Base-by-base conservation (phyloP, 768 basidiomycete genomes). In the Thelephora aurantiotincta region DNA sequence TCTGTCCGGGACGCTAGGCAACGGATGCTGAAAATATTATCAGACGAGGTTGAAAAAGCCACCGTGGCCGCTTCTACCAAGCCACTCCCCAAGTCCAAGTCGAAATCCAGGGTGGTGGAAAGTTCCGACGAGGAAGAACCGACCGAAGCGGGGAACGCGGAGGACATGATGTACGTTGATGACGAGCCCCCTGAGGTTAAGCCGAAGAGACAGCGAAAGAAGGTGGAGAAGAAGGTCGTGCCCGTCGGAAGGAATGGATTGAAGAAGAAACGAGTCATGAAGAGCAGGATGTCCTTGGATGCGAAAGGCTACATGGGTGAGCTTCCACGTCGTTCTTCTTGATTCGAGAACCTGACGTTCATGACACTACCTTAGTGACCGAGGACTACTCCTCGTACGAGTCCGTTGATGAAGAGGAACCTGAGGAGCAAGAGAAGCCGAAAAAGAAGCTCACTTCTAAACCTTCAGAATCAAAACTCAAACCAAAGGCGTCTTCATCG, bases 301-400 rank as follows among this genome's bases (percentile, higher is more conserved):
- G 74, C 67, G 0, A 80, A 83, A 60, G 87, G 88, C 6, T 88
- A 85, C 52, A 78, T 75, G 63, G 72, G 86, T 87, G 57, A 47
- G 73, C 64, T 13, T 46, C 44, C 4, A 44, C 35, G 20, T 46
- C 47, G 47, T 34, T 50, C 33, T 19, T 53, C 46, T 30, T 30
- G 43, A 9, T 16, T 33, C 35, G 14, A 12, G 14, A 22, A 18
- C 48, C 9, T 49, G 42, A 20, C 2, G 26, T 36, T 45, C 35
- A 44, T 30, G 16, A 35, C 19, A 20, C 18, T 22, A 35, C 9
- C 38, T 0, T 52, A 89, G 87, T 74, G 13, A 80, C 72, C 34
- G 80, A 85, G 57, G 87, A 89, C 58, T 82, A 84, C 58, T 83
- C 83, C 6, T 77, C 76, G 14, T 89, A 84, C 57, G 86, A 90